Base-by-base conservation (phyloP, 2,329 filamentous ascomycete species). In the Colletotrichum sp. region DNA sequence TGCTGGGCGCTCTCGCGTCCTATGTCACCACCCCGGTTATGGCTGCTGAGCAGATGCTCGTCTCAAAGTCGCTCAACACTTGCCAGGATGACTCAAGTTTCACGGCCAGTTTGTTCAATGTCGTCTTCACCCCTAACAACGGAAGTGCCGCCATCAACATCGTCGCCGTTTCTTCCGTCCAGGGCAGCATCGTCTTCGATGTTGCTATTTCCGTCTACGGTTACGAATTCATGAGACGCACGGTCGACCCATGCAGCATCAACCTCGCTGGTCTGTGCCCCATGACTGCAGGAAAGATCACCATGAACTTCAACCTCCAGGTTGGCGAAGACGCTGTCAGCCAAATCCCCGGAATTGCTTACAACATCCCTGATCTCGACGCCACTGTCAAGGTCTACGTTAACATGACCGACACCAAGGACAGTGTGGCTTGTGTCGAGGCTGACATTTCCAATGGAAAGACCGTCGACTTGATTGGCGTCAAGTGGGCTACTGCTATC, bases 321-420 rank as follows among this genome's bases (percentile, higher is more conserved):
- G 86, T 97, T 65, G 86, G 88, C 12, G 79, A 85, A 15, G 87
- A 89, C 30, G 91, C 94, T 52, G 86, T 95, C 75, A 85, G 87
- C 28, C 85, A 91, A 70, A 93, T 99, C 81, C 96, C 96, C 74
- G 92, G 91, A 65, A 96, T 98, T 81, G 95, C 95, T 69, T 99
- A 97, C 86, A 93, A 91, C 67, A 94, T 99, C 59, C 96, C 96
- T 65, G 96, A 98, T 88, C 90, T 98, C 70, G 96, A 99, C 84
- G 96, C 95, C 77, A 93, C 92, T 68, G 94, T 98, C 68, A 92
- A 91, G 81, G 92, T 98, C 81, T 93, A 93, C 81, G 95, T 98
- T 88, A 96, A 95, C 83, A 89, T 91, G 78, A 93, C 91, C 8
- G 87, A 90, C 57, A 88, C 86, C 8, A 89, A 90, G 69, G 86